A percentile compares a stretch with the other conserved stretches of the same genome.
Evolutionary conservation across 805 yeast genomes (phyloP).

Genomic region (Starmerella riodocensis): DNA sequence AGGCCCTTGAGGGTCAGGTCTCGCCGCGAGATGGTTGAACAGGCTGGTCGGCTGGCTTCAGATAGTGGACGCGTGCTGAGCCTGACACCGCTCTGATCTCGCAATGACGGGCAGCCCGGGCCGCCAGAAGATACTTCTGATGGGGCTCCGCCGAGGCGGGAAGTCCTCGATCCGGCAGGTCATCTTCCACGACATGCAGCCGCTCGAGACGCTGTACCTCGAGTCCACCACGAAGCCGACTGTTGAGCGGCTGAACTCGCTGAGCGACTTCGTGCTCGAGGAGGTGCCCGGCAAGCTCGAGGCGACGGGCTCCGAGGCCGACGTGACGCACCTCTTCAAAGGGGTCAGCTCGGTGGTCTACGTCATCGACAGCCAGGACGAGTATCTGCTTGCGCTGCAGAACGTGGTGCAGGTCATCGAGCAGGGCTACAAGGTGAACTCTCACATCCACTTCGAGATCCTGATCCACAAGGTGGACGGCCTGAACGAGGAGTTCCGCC

Average conservation of each 20-base stretch:
- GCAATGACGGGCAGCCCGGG: not conserved
- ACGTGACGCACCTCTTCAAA: slow-evolving; percentile 53
- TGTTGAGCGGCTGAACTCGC: slow-evolving; percentile 65
- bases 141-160: slow-evolving; percentile 74
- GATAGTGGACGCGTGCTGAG: too few species aligned
- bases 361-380: slow-evolving; percentile 92
- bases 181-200: slow-evolving; percentile 92
- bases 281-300: slow-evolving; percentile 92
- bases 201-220: slow-evolving; percentile 77
- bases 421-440: slow-evolving; percentile 73
- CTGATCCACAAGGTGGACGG: slow-evolving; percentile 95
- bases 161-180: slow-evolving; percentile 93
- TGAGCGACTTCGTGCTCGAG: slow-evolving; percentile 78
- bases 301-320: slow-evolving; percentile 73
- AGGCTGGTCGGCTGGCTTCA: too few species aligned
- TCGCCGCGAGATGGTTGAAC: too few species aligned
- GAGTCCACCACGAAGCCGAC: slow-evolving; percentile 87
- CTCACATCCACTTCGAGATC: slow-evolving; percentile 77
- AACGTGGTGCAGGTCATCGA: slow-evolving; percentile 79
- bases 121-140: slow-evolving; percentile 37
- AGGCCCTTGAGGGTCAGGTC: too few species aligned
- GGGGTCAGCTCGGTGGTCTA: slow-evolving; percentile 84
- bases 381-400: slow-evolving; percentile 80
- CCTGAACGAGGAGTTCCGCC: slow-evolving; percentile 77
- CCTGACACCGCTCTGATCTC: too few species aligned